A percentile compares a stretch with the other conserved stretches of the same genome.
phyloP scores from a whole-genome alignment of 2,329 filamentous ascomycete genomes.

The Trichoderma breve region DNA sequence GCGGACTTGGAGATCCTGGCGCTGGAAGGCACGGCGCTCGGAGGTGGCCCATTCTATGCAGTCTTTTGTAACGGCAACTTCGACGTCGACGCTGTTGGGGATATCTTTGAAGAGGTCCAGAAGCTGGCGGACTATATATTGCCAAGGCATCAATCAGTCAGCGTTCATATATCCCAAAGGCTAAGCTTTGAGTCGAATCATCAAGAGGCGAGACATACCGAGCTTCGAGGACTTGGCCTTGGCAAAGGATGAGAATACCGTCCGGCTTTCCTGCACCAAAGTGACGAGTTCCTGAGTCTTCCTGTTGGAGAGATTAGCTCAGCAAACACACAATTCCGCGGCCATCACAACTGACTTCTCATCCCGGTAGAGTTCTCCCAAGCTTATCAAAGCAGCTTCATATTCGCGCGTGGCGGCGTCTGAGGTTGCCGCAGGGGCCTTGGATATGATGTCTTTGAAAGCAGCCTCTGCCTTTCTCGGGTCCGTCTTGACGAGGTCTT shows the following conservation, averaged over 20 bases:
- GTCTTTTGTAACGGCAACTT: constrained; percentile 94
- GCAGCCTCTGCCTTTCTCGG: constrained; percentile 80
- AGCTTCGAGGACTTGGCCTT: constrained; percentile 99
- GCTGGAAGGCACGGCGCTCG: constrained; percentile 91
- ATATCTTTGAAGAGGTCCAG: constrained; percentile 94
- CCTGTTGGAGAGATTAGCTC: constrained; percentile 41
- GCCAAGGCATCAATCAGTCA: background rate
- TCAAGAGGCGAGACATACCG: constrained; percentile 56
- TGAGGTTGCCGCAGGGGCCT: constrained; percentile 75
- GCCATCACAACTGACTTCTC: constrained; percentile 59
- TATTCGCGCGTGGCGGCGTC: constrained; percentile 90
- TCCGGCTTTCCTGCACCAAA: constrained; percentile 84
- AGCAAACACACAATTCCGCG: background rate
- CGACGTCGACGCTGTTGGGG: constrained; percentile 89
- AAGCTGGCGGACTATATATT: constrained; percentile 79
- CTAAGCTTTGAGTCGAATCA: background rate
- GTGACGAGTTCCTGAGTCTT: constrained; percentile 82
- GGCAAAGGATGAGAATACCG: constrained; percentile 90
- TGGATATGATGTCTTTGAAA: constrained; percentile 86
- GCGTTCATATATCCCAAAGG: background rate
- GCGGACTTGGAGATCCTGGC: constrained; percentile 95
- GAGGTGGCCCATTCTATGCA: constrained; percentile 99
- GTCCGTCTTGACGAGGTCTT: constrained; percentile 76
- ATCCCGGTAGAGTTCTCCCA: constrained; percentile 92
- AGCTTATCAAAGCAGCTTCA: constrained; percentile 79